Conservation (phyloP, 768 basidiomycete genomes). For the Phallus indusiatus region DNA sequence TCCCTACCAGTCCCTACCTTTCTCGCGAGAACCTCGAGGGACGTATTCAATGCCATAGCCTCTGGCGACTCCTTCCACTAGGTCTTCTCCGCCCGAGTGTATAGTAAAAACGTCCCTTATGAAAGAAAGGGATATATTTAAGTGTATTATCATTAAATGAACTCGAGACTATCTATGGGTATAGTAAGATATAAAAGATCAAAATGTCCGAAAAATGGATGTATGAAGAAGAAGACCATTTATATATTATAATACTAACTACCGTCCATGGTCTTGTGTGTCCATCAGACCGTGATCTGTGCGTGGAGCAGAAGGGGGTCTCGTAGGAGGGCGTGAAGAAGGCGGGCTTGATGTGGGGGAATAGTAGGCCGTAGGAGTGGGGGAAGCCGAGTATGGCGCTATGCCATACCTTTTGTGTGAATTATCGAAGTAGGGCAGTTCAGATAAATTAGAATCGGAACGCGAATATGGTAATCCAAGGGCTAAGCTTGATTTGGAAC, state of each 20-base stretch:
- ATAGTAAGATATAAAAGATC: background rate
- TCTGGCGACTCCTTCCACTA: too few relatives aligned
- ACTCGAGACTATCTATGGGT: background rate
- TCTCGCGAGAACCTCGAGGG: too few relatives aligned
- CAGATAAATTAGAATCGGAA: background rate
- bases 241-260: background rate
- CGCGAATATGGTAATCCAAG: conserved; percentile 31
- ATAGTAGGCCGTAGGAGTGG: background rate
- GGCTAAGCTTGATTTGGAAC: conserved; percentile 39
- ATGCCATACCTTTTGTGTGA: background rate
- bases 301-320: conserved; percentile 7
- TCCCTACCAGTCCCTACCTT: too few relatives aligned
- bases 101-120: too few relatives aligned
- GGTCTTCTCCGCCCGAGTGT: too few relatives aligned
- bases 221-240: background rate
- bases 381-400: background rate
- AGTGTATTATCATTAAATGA: background rate
- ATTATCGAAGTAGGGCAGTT: background rate
- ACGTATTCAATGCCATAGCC: too few relatives aligned
- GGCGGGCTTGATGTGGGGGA: conserved; percentile 4
- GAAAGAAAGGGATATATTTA: background rate
- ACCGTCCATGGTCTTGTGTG: background rate
- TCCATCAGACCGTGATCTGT: background rate
- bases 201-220: background rate
- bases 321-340: conserved; percentile 5